phyloP scores from a whole-genome alignment of 1,284 basidiomycete species.

The Puccinia horiana region DNA sequence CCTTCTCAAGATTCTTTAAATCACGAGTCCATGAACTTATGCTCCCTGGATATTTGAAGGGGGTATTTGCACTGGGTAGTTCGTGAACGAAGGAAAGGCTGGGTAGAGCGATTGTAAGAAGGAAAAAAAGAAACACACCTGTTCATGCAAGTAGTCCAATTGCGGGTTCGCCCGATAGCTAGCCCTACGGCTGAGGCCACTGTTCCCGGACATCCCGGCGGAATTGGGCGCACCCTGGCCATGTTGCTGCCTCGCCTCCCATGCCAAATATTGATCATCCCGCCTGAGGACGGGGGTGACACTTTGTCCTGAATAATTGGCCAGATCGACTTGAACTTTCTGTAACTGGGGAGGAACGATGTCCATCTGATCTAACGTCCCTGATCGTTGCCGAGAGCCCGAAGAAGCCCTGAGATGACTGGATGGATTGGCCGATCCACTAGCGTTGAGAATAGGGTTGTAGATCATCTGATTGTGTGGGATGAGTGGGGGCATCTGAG shows the following conservation, averaged over 20 bases:
- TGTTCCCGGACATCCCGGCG: conserved; percentile 74
- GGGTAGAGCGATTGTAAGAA: conserved; percentile 54
- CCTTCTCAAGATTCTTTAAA: conserved; percentile 13
- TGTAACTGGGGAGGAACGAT: conserved; percentile 81
- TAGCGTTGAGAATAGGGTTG: conserved; percentile 32
- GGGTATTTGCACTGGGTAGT: not conserved
- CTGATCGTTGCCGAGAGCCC: conserved; percentile 69
- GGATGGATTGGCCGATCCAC: conserved; percentile 52
- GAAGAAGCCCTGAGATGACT: conserved; percentile 48
- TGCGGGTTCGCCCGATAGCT: conserved; percentile 76
- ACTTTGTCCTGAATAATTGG: conserved; percentile 51
- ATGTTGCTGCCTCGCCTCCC: conserved; percentile 66
- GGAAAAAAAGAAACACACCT: conserved; percentile 65
- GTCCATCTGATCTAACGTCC: conserved; percentile 83
- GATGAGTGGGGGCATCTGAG: conserved; percentile 45
- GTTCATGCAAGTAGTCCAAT: conserved; percentile 83
- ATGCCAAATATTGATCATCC: conserved; percentile 55
- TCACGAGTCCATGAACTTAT: not conserved
- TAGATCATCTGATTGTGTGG: conserved; percentile 43
- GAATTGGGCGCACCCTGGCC: conserved; percentile 59
- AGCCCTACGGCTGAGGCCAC: conserved; percentile 73
- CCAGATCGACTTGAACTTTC: conserved; percentile 58
- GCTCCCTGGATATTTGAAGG: not conserved
- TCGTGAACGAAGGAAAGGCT: conserved; percentile 75
- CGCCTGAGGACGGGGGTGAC: conserved; percentile 56